These are phyloP conservation scores for Starmerella khaoyaiensis DNA, from an alignment of 805 yeast species.

Conservation along the genomic window DNA sequence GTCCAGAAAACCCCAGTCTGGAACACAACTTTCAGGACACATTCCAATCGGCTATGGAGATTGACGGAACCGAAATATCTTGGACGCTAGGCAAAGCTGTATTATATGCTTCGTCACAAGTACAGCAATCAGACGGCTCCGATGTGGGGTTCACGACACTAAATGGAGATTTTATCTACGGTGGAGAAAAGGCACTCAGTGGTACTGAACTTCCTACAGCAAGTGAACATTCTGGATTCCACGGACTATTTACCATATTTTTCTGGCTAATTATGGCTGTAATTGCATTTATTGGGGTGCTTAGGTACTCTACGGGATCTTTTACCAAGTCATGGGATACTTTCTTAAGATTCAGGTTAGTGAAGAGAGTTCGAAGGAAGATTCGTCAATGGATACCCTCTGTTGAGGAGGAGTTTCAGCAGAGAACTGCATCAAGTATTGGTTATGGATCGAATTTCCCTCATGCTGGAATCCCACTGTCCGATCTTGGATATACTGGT, in stretches of 20 bases:
- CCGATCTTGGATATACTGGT: conserved; percentile 1
- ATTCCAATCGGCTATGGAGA: conserved; percentile 68
- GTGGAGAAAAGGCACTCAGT: conserved; percentile 19
- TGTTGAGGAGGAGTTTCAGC: conserved; percentile 6
- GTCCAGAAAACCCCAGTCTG: conserved; percentile 25
- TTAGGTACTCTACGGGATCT: neutral
- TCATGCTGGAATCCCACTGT: conserved; percentile 16
- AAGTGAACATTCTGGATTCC: too few relatives aligned
- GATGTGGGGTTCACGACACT: conserved; percentile 20
- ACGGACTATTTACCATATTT: too few relatives aligned
- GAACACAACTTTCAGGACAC: conserved; percentile 35
- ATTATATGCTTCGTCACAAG: conserved; percentile 64
- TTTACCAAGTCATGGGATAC: conserved; percentile 1
- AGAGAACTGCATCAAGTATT: conserved; percentile 8
- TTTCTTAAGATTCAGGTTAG: neutral
- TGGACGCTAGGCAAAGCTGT: conserved; percentile 92
- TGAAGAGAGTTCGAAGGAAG: conserved; percentile 2
- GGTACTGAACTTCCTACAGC: neutral
- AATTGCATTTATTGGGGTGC: neutral
- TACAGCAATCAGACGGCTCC: conserved; percentile 21
- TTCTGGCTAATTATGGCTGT: neutral
- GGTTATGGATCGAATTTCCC: conserved; percentile 18
- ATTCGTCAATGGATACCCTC: conserved; percentile 1
- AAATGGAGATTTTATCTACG: conserved; percentile 16
- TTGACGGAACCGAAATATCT: conserved; percentile 75